Evolutionary conservation across 2,329 filamentous ascomycete genomes (phyloP), one percentile per base, ranked within the genome.

Genomic region (Waltergamsia citrina): DNA sequence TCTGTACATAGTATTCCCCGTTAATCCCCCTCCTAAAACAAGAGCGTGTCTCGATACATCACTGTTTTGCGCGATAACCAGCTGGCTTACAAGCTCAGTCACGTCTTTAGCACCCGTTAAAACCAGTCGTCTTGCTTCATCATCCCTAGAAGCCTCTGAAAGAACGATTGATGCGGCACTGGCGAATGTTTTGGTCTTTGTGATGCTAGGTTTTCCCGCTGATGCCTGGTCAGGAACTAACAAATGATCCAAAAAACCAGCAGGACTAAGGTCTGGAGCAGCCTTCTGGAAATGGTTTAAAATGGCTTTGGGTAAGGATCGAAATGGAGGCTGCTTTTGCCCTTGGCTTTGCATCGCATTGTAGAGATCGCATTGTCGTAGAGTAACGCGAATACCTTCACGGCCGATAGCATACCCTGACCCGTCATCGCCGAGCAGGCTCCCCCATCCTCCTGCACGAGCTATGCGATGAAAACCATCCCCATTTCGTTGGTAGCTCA

Each of bases 371-470:
- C 53, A 38, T 4, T 41, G 37, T 3, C 38, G 38, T n/a, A 65
- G 39, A 0, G 58, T 48, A 4, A 43, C 37, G 10, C 55, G 50
- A 10, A 61, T 43, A 1, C 51, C 59, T 32, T 53, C 46, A 19
- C 53, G 41, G 2, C 62, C 62, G 11, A 65, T 57, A 2, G 52
- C 50, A 39, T 55, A 64, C 3, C 59, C 62, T 1, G 53, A 53
- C 0, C 62, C 62, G 24, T 65, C 59, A 32, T 67, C 63, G 1
- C 62, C 60, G 3, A 66, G 45, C 5, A 63, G 43, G 36, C 56
- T 48, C 4, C 62, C 61, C 62, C 63, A 65, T 10, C 63, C 63
- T 3, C 62, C 62, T 5, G 50, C 48, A 4, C 62, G 50, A n/a
- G 49, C 51, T 3, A 49, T 48, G 2, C 51, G 50, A 6, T 40